Evolutionary conservation across 371 early-diverging fungal species (phyloP).

Genomic region (Nematocida homosporus): DNA sequence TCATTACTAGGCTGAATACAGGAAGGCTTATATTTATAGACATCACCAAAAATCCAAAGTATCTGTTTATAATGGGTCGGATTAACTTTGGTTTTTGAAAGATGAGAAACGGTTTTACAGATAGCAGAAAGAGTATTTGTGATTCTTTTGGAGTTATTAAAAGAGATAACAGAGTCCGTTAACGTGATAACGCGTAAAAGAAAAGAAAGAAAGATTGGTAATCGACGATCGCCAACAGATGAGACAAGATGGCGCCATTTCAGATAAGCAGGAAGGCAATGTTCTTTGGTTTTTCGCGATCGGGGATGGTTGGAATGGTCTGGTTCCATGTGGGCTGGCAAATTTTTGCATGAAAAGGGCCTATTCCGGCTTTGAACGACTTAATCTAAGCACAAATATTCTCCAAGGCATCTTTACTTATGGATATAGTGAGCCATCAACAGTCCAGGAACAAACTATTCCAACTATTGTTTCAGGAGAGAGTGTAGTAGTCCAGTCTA

Average conservation of each 20-base stretch:
- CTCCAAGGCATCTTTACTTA: slow-evolving; percentile 93
- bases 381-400: slow-evolving; percentile 77
- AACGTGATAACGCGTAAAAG: slow-evolving; percentile 36
- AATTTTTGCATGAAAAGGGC: slow-evolving; percentile 49
- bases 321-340: neutral
- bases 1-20: neutral
- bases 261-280: slow-evolving; percentile 34
- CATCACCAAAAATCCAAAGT: slow-evolving; percentile 19
- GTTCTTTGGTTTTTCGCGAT: neutral
- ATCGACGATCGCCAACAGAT: neutral
- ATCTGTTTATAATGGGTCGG: slow-evolving; percentile 43
- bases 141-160: slow-evolving; percentile 36
- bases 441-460: slow-evolving; percentile 84
- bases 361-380: slow-evolving; percentile 28
- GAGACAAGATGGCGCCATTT: slow-evolving; percentile 34
- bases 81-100: neutral
- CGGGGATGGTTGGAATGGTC: neutral
- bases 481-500: slow-evolving; percentile 74
- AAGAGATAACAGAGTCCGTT: slow-evolving; percentile 51
- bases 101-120: slow-evolving; percentile 21
- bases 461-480: slow-evolving; percentile 78
- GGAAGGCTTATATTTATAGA: slow-evolving; percentile 21
- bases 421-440: slow-evolving; percentile 35
- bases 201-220: slow-evolving; percentile 30
- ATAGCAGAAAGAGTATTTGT: slow-evolving; percentile 39